Evolutionary conservation across 371 early-diverging fungal species (phyloP), one percentile per base, ranked within the genome.

Genomic region (Mortierella sp.): DNA sequence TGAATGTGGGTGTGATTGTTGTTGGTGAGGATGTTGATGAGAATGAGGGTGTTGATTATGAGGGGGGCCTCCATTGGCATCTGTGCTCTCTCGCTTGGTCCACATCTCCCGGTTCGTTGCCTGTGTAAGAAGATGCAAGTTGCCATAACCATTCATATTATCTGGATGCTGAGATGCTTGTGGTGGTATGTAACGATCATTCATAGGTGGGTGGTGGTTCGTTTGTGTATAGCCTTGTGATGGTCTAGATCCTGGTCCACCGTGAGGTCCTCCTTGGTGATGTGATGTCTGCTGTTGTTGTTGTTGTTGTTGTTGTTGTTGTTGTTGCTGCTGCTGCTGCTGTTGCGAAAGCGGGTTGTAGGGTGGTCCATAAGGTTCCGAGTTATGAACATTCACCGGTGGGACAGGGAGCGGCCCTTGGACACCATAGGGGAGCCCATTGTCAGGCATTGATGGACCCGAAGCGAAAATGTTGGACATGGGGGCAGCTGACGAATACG

Each of bases 21-120:
- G 64, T 24, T 30, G 14, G 3, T 54, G 52, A 5, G 61, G 46
- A 26, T 56, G 72, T 26, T 46, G 49, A 10, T 43, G 45, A 43
- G 16, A 5, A 43, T 50, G 51, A 7, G 34, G 7, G 34, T 7
- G 7, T 26, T 45, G 52, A 27, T 43, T 34, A 34, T 54, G 63
- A 3, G 52, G 54, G 31, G 19, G 24, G 26, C 42, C 42, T 16
- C 59, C 72, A 7, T 31, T 59, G 6, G 58, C 41, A 30, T 72
- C 67, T 10, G 26, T 45, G 21, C 60, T 46, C 21, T 74, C 74
- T 27, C 74, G 60, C 50, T 68, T 74, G 24, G 52, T 48, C 74
- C 74, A 74, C 47, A 54, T 55, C 16, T 64, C 74, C 10, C 74
- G 59, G 24, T 65, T 10, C 34, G 34, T 34, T 34, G 34, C 34